A percentile compares a stretch with the other conserved stretches of the same genome.
phyloP scores from a whole-genome alignment of 371 early-diverging fungal genomes.

The Apophysomyces variabilis region DNA sequence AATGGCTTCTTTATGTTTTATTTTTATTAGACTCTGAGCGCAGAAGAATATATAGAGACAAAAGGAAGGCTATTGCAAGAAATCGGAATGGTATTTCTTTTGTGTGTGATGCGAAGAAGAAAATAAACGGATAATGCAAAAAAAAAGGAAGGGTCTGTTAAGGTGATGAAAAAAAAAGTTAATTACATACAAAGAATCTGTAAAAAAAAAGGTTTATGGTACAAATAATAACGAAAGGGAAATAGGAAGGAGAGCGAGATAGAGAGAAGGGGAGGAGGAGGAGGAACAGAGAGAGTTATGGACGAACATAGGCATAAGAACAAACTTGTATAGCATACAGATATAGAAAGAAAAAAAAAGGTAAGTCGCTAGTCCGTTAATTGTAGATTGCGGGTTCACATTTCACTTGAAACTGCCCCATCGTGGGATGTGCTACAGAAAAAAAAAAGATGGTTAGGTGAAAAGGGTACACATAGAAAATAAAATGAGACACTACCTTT shows the following conservation, averaged over 20 bases:
- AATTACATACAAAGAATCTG: slow-evolving; percentile 5
- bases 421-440: background rate
- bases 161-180: background rate
- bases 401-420: background rate
- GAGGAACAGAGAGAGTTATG: background rate
- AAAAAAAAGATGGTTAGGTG: background rate
- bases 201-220: slow-evolving; percentile 16
- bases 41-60: slow-evolving; percentile 5
- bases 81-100: slow-evolving; percentile 8
- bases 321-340: slow-evolving; percentile 15
- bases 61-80: background rate
- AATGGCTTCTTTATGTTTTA: background rate
- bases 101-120: slow-evolving; percentile 11
- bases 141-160: slow-evolving; percentile 1
- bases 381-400: background rate
- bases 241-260: slow-evolving; percentile 5
- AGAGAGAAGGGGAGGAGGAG: slow-evolving; percentile 5
- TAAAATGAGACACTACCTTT: background rate
- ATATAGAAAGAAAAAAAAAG: background rate
- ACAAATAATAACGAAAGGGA: slow-evolving; percentile 15
- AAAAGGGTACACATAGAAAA: background rate
- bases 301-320: background rate
- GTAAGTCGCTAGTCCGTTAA: background rate
- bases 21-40: background rate
- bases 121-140: slow-evolving; percentile 4